phyloP scores from a whole-genome alignment of 257 asterid genomes.

The Eustoma russellianum region DNA sequence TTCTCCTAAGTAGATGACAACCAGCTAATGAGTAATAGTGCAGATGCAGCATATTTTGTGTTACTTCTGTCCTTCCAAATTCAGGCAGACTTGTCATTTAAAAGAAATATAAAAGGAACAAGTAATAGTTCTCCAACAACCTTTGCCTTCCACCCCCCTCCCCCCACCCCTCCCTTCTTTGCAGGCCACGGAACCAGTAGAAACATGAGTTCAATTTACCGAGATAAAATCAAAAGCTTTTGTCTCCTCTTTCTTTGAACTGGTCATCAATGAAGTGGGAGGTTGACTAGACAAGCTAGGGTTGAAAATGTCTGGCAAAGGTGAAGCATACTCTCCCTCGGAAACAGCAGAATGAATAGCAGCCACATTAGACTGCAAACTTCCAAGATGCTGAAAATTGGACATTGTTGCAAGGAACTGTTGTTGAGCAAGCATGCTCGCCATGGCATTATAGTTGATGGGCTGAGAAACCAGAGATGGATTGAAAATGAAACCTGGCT shows the following conservation, averaged over 20 bases:
- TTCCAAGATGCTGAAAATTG: conserved; percentile 76
- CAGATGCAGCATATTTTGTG: neutral
- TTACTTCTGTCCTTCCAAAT: neutral
- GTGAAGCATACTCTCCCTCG: conserved; percentile 38
- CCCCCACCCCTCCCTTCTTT: too few species aligned
- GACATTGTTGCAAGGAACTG: conserved; percentile 83
- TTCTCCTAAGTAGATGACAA: neutral
- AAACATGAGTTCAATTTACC: conserved; percentile 36
- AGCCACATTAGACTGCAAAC: conserved; percentile 35
- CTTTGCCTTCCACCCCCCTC: neutral
- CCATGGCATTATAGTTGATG: conserved; percentile 53
- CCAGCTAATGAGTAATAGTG: neutral
- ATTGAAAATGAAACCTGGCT: conserved; percentile 59
- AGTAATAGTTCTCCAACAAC: neutral
- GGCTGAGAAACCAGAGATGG: conserved; percentile 51
- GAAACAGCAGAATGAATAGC: conserved; percentile 36
- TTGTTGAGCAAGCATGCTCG: conserved; percentile 67
- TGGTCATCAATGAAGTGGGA: conserved; percentile 72
- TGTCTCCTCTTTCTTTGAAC: conserved; percentile 67
- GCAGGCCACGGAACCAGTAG: neutral
- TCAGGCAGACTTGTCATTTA: neutral
- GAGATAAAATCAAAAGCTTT: conserved; percentile 95
- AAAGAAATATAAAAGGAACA: neutral
- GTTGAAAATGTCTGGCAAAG: conserved; percentile 84
- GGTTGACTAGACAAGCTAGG: conserved; percentile 54